Base-by-base conservation (phyloP, 2,329 filamentous ascomycete species). In the Dactylellina cionopaga region DNA sequence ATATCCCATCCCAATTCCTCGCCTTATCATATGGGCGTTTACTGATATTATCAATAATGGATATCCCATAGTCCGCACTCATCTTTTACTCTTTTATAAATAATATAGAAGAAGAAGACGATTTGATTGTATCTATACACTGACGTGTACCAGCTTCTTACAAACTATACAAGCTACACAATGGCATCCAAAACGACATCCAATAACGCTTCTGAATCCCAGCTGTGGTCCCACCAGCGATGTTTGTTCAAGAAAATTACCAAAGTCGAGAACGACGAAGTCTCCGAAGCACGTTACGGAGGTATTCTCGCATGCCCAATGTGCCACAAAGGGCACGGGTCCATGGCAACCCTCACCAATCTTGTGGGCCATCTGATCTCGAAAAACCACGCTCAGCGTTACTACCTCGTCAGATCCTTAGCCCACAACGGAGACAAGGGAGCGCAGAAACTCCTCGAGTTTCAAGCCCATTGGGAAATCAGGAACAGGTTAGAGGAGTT, bases 241-340 rank as follows among this genome's bases (percentile, higher is more conserved):
- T 66, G 62, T 22, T 35, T 22, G n/a, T 66, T 66, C 62, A 66
- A 66, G 41, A 22, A 46, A 11, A 66, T 66, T 43, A 66, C 62
- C 2, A 66, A 66, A 25, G 37, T 31, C 27, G 62, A 66, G 7
- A 5, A 11, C 6, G 43, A 58, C 13, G 43, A 9, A 17, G 33
- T 66, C 25, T 37, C 46, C 3, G 62, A 66, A 39, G 51, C 54
- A 37, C 62, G 62, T 24, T 49, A 58, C 22, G 62, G 62, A 5
- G 62, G 62, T 6, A 15, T 58, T 13, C 24, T 66, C 9, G 29
- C 41, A 7, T 66, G 62, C 11, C 62, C 62, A 17, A 58, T 66
- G 22, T 66, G 62, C 11, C 15, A 31, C 5, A 55, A 55, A 15
- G 62, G 58, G 22, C 35, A 33, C n/a, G 59, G 37, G 0, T 37